A percentile compares a stretch with the other conserved stretches of the same genome.
Evolutionary conservation across 2,329 filamentous ascomycete species (phyloP).

Genomic region (Annulohypoxylon truncatum): DNA sequence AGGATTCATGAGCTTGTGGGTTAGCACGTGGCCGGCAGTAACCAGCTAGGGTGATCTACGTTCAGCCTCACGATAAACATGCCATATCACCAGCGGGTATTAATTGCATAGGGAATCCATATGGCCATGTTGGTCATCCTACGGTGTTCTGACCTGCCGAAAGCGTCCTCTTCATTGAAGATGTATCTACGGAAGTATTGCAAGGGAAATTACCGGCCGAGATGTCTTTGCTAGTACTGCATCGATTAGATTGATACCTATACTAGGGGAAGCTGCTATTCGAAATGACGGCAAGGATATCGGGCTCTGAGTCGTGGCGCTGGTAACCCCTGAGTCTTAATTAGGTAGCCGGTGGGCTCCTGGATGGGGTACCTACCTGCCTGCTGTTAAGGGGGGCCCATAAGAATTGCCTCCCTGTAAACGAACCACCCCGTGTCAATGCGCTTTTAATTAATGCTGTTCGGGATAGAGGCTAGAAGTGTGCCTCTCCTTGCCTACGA

Average conservation of each 20-base stretch:
- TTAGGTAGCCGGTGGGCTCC: not conserved
- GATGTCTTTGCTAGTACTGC: not conserved
- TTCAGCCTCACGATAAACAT: conserved; percentile 16
- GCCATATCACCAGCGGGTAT: not conserved
- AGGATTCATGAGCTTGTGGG: not conserved
- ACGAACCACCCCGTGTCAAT: conserved; percentile 17
- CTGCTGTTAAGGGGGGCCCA: conserved; percentile 13
- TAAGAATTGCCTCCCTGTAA: conserved; percentile 15
- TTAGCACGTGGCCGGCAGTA: conserved; percentile 1
- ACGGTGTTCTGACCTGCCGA: conserved; percentile 18
- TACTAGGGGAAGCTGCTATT: not conserved
- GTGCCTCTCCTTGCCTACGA: conserved; percentile 3
- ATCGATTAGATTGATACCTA: conserved; percentile 20
- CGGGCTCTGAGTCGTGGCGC: conserved; percentile 3
- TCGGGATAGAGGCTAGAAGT: conserved; percentile 11
- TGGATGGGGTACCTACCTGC: conserved; percentile 11
- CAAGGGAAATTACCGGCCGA: conserved; percentile 14
- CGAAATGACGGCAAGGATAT: conserved; percentile 20
- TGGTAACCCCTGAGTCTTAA: conserved; percentile 21
- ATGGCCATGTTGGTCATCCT: conserved; percentile 15
- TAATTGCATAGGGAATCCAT: not conserved
- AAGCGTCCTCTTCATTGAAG: conserved; percentile 13
- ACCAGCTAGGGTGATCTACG: not conserved
- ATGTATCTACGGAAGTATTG: not conserved
- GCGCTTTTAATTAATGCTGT: conserved; percentile 27